Evolutionary conservation across 2,329 filamentous ascomycete genomes (phyloP).

Genomic region (Mollisia scopiformis): DNA sequence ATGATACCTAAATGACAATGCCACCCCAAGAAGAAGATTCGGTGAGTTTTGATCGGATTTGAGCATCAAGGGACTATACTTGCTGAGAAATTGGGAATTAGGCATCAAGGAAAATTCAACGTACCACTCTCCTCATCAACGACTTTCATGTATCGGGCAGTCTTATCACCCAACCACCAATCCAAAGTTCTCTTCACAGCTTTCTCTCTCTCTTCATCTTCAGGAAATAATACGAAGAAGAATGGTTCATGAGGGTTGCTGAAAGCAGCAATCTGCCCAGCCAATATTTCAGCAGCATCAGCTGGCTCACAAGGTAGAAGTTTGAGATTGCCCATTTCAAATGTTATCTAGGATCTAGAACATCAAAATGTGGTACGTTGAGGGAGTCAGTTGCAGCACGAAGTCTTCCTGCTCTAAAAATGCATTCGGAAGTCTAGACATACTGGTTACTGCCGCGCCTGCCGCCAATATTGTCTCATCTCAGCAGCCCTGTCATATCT

Average conservation of each 20-base stretch:
- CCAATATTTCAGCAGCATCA: constrained; percentile 20
- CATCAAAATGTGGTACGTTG: no score
- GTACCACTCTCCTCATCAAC: constrained; percentile 23
- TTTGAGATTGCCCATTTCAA: background rate
- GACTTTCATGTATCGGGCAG: constrained; percentile 24
- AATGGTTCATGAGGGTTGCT: constrained; percentile 21
- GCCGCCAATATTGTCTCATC: no score
- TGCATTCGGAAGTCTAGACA: no score
- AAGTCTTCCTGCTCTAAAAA: no score
- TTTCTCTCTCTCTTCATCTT: constrained; percentile 14
- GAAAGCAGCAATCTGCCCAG: constrained; percentile 20
- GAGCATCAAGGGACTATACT: no score
- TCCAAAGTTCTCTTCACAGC: constrained; percentile 21
- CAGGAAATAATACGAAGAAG: constrained; percentile 21
- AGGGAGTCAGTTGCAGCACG: no score
- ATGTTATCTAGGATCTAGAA: background rate
- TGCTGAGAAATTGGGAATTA: no score
- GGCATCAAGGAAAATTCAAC: background rate
- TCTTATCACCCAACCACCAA: constrained; percentile 19
- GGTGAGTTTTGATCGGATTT: no score
- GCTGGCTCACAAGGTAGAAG: background rate
- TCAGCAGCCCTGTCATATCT: no score
- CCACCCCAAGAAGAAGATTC: no score
- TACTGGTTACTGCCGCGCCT: no score
- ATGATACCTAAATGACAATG: background rate